Evolutionary conservation across 2,329 filamentous ascomycete species (phyloP), one percentile per base, ranked within the genome.

Genomic region (Aspergillus neoniger): DNA sequence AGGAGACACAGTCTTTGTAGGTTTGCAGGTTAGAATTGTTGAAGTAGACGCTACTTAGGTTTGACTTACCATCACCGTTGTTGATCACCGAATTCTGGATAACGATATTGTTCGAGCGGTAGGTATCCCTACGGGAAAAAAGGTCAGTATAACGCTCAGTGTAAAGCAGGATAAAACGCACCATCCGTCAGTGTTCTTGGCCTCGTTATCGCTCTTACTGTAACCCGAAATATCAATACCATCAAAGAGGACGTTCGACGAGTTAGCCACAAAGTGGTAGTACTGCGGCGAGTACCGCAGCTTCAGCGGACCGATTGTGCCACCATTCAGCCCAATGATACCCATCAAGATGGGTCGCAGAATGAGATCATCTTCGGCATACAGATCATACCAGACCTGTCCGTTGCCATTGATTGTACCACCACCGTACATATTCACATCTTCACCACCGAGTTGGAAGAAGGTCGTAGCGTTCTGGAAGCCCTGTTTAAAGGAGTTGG

Each of bases 391-490:
- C 85, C 87, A 88, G 1, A 81, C 81, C 67, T 88, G 85, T 0
- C 86, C 86, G 59, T 86, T 87, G 15, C 88, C 88, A 67, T 90
- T 82, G 8, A 89, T 73, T 9, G 81, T 85, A 47, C 86, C 85
- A 15, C 84, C 85, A 0, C 88, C 89, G 62, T 88, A 91, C 49
- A 91, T 82, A 60, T 89, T 87, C 10, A 91, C 85, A 73, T 85
- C 86, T 19, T 82, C 77, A 30, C 88, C 88, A 43, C 88, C 87
- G 39, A 88, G 81, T 69, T 86, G 82, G 80, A 87, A 90, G 78
- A 90, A 89, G 1, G 85, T 85, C 0, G 85, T 87, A 5, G 84
- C 82, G 63, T 89, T 89, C 67, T 91, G 88, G 75, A 85, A 91
- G 5, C 77, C 78, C 25, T 87, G 86, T 58, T 83, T 82, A 79